Percentiles rank a stretch among this genome's conserved stretches.
These are phyloP conservation scores for Eimeria acervulina DNA, from an alignment of 169 alveolate genomes.

Conservation along the genomic window DNA sequence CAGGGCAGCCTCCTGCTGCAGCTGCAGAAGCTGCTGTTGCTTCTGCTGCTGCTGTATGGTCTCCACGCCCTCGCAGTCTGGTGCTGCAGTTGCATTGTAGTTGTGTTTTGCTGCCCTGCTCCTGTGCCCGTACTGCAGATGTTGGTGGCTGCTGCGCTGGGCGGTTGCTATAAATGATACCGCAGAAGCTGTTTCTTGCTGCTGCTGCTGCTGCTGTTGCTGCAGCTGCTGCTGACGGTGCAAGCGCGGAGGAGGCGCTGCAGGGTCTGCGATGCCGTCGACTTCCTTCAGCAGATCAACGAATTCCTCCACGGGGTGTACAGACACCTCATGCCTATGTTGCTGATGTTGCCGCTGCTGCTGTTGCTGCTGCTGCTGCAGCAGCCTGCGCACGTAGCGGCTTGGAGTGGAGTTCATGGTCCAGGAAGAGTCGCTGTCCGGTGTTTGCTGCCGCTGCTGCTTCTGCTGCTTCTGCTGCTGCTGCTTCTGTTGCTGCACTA, in stretches of 20 bases:
- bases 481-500: neutral
- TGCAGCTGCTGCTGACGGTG: constrained; percentile 10
- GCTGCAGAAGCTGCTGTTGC: constrained; percentile 55
- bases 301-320: constrained; percentile 54
- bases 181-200: constrained; percentile 29
- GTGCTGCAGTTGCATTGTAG: neutral
- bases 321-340: constrained; percentile 1
- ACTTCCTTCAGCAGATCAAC: constrained; percentile 67
- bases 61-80: neutral
- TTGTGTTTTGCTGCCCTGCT: constrained; percentile 10
- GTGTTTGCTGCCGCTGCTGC: neutral
- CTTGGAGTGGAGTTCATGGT: constrained; percentile 7
- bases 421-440: constrained; percentile 36
- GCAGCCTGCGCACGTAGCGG: constrained; percentile 63
- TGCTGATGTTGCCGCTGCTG: constrained; percentile 32
- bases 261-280: constrained; percentile 72
- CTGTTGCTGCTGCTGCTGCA: constrained; percentile 63
- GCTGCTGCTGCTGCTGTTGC: constrained; percentile 19
- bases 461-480: neutral
- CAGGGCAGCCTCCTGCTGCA: constrained; percentile 45
- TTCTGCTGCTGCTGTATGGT: constrained; percentile 7
- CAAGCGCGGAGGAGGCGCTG: constrained; percentile 37
- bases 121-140: neutral
- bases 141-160: neutral
- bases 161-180: neutral